phyloP scores from a whole-genome alignment of 495 filamentous ascomycete species.

The Neurospora sp. region DNA sequence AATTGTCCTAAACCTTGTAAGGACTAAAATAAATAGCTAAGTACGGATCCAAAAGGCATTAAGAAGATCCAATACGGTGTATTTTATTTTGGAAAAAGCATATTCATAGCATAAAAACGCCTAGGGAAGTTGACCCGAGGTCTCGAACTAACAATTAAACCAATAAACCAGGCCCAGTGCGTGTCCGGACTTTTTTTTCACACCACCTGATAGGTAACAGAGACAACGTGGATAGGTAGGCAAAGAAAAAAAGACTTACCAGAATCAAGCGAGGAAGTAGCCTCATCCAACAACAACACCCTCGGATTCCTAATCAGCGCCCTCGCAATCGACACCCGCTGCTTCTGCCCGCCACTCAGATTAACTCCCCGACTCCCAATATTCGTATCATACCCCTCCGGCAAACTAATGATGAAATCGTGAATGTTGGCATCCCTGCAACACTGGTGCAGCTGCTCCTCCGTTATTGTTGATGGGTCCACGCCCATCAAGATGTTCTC shows the following conservation, averaged over 20 bases:
- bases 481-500: constrained; percentile 50
- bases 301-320: constrained; percentile 63
- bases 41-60: too few species aligned
- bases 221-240: too few species aligned
- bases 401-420: constrained; percentile 51
- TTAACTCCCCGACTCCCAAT: constrained; percentile 52
- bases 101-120: too few species aligned
- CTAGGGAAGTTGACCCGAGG: too few species aligned
- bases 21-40: too few species aligned
- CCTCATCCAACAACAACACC: constrained; percentile 68
- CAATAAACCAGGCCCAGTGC: too few species aligned
- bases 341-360: constrained; percentile 69
- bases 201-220: background rate
- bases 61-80: too few species aligned
- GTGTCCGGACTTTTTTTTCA: too few species aligned
- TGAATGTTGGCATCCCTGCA: constrained; percentile 51
- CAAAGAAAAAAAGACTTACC: constrained; percentile 4
- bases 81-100: too few species aligned
- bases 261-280: constrained; percentile 65
- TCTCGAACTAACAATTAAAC: too few species aligned
- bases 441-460: constrained; percentile 44
- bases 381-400: constrained; percentile 48
- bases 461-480: constrained; percentile 25
- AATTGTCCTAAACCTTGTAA: too few species aligned
- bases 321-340: constrained; percentile 64